phyloP scores from a whole-genome alignment of 176 grass and related monocot species.

The Carex pumila region DNA sequence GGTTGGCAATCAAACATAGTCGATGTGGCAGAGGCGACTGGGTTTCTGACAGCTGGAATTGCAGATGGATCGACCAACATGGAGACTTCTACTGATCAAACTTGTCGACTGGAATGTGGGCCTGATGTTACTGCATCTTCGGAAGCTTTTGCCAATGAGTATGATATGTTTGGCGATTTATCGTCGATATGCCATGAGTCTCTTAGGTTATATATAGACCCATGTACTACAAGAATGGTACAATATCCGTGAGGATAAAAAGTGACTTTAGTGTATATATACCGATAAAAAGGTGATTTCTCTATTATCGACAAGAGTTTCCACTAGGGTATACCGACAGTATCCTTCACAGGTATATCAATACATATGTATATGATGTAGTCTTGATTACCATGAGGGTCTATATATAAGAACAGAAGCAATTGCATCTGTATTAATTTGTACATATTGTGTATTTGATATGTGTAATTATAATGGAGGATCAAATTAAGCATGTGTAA shows the following conservation, averaged over 20 bases:
- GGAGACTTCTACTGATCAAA: neutral
- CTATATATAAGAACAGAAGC: neutral
- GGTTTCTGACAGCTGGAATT: neutral
- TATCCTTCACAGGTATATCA: too few species aligned
- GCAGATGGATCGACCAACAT: neutral
- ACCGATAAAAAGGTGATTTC: too few species aligned
- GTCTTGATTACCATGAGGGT: neutral
- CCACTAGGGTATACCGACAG: too few species aligned
- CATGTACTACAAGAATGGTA: neutral
- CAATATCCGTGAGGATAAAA: too few species aligned
- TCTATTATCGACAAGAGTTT: too few species aligned
- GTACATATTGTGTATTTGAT: neutral
- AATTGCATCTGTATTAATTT: neutral
- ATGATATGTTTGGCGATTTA: slow-evolving; percentile 2
- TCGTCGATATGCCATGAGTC: slow-evolving; percentile 2
- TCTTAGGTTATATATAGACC: neutral
- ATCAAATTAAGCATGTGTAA: neutral
- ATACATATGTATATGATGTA: neutral
- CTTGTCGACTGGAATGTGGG: neutral
- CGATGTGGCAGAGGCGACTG: slow-evolving; percentile 26
- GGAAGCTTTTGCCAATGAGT: neutral
- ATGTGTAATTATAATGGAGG: neutral
- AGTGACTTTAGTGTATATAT: too few species aligned
- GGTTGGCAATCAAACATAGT: slow-evolving; percentile 63
- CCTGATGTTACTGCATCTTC: neutral